Evolutionary conservation across 139 green algal genomes (phyloP), one percentile per base, ranked within the genome.

Genomic region (Chlorella sp.): DNA sequence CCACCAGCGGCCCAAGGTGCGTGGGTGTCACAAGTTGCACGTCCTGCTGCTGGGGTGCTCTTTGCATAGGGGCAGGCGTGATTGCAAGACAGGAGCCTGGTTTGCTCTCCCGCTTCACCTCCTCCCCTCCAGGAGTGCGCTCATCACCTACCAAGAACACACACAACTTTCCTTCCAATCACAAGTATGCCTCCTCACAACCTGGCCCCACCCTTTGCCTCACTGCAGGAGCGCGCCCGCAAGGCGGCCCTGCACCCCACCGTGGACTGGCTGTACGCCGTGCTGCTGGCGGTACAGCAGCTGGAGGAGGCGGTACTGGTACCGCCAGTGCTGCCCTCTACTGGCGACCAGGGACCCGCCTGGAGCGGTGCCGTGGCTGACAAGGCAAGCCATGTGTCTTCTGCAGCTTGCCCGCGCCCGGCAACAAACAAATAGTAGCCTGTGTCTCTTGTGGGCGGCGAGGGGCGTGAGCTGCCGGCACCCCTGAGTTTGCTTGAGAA

Each of bases 261-360:
- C 3, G n/a, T 97, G 0, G 94, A 97, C 85, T 92, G 90, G 83
- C 83, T 96, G 69, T 90, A 93, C 30, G 92, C 95, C 0, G 24
- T 90, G 18, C 57, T 97, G 0, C 61, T 78, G 1, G 91, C 91
- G 11, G 77, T 96, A 16, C 86, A 83, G 21, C 93, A 88, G 2
- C 22, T 95, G 19, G 95, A 96, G 83, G 73, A 69, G 40, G 90
- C 87, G 2, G 30, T 93, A 37, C 60, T 94, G 60, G 68, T 87
- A 68, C 86, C 89, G 22, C 19, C 40, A 48, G 60, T 86, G 75
- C 84, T 88, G 18, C 12, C 34, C 2, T 37, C 15, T 24, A 60
- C 26, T 12, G 66, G 68, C 0, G 28, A 85, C 42, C 28, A 26
- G 2, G 57, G 3, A 12, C 64, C 61, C 0, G 21, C 36, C 0